Percentiles rank a stretch among this genome's conserved stretches.
Evolutionary conservation across 371 early-diverging fungal genomes (phyloP).

Genomic region (Mucor racemosus): DNA sequence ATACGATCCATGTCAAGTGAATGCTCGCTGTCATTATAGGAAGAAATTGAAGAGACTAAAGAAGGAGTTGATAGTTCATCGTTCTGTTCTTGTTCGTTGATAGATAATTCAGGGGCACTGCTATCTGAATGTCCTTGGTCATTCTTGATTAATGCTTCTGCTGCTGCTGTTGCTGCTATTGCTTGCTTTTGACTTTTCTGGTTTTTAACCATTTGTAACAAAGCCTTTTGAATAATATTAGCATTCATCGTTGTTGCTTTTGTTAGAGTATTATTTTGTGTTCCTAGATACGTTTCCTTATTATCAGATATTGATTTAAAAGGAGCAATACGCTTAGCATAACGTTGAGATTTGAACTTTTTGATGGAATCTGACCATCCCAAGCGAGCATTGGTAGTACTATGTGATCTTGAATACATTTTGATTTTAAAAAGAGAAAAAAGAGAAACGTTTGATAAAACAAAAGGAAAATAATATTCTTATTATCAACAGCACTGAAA

Average conservation of each 20-base stretch:
- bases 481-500: neutral
- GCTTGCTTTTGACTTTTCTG: neutral
- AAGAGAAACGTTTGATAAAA: neutral
- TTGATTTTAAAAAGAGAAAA: conserved; percentile 1
- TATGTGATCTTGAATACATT: neutral
- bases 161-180: neutral
- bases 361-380: conserved; percentile 13
- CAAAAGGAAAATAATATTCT: neutral
- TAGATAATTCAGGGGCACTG: conserved; percentile 1
- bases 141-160: neutral
- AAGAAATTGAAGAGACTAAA: neutral
- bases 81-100: neutral
- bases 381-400: neutral
- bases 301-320: neutral
- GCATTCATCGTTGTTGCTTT: neutral
- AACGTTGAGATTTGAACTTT: conserved; percentile 3
- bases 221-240: conserved; percentile 9
- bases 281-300: neutral
- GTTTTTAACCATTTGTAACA: neutral
- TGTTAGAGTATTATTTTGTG: neutral
- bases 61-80: neutral
- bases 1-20: conserved; percentile 1
- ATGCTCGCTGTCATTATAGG: neutral
- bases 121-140: neutral
- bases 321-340: conserved; percentile 7